Base-by-base conservation (phyloP, 805 yeast species). In the Saccharomycodes ludwigii region DNA sequence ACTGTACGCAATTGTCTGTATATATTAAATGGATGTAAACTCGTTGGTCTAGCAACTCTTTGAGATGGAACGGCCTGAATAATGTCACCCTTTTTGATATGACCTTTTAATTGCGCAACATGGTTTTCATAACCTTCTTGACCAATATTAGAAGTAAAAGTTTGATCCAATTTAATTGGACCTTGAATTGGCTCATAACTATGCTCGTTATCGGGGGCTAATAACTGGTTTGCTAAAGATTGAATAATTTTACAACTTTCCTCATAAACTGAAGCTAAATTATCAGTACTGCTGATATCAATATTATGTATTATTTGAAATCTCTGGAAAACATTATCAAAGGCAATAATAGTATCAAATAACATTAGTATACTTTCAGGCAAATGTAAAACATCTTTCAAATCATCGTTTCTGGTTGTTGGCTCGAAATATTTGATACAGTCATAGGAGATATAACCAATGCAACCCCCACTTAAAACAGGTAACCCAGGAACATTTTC, bases 51-150 rank as follows among this genome's bases (percentile, higher is more conserved):
- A 4, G 94, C 83, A 18, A 91, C 85, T 50, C 99, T 71, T 63
- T 91, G 98, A 1, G 96, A 86, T 5, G 99, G 99, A 16, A 91
- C 99, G 1, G 94, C 95, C 58, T 91, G 99, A 59, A 91, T 81
- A 36, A 91, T 83, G 50, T 91, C 97, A 37, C 98, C 99, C 43
- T 73, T 72, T 46, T 76, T 58, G 45, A 91, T 91, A 49, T 88
- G 95, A 25, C 71, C 58, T 50, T 85, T 85, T 48, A 91, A 67
- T 10, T 56, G 65, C 9, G 62, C 54, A 24, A 91, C 99, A 54
- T 83, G 94, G 19, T 47, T 46, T 58, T 91, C 94, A 54, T 91
- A 91, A 30, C 98, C 98, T 35, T 75, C 81, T 59, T 84, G 81
- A 29, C 97, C 99, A 40, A 88, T 73, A 54, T 91, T 91, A 6